Conservation (phyloP, 805 yeast genomes). For the Candida germanica region DNA sequence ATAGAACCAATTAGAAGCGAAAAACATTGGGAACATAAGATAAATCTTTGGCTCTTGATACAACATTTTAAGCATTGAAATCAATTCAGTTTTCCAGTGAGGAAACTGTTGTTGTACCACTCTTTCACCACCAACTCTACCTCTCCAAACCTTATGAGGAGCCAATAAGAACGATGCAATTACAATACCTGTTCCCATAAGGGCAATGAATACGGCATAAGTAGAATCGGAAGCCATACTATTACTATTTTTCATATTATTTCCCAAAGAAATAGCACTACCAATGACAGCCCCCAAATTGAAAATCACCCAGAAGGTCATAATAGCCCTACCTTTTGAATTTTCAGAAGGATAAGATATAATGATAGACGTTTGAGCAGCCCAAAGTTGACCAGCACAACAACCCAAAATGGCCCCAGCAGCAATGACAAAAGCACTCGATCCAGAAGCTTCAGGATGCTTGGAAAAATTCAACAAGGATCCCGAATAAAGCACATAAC, state of each 20-base stretch:
- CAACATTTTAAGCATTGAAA: slow-evolving; percentile 7
- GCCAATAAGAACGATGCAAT: slow-evolving; percentile 49
- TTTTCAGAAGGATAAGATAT: slow-evolving; percentile 56
- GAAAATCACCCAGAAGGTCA: slow-evolving; percentile 59
- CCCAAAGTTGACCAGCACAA: slow-evolving; percentile 56
- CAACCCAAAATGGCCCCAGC: slow-evolving; percentile 58
- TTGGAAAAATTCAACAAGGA: slow-evolving; percentile 43
- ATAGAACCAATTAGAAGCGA: slow-evolving; percentile 64
- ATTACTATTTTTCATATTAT: slow-evolving; percentile 41
- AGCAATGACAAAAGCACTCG: slow-evolving; percentile 51
- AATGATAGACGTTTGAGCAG: slow-evolving; percentile 56
- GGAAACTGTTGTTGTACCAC: slow-evolving; percentile 47
- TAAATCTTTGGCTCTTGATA: slow-evolving; percentile 37
- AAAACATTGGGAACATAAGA: slow-evolving; percentile 58
- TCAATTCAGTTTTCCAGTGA: slow-evolving; percentile 43
- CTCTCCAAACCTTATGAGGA: slow-evolving; percentile 44
- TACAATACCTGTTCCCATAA: slow-evolving; percentile 46
- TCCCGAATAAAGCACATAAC: slow-evolving; percentile 53
- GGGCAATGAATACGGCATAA: slow-evolving; percentile 50
- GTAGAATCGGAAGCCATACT: slow-evolving; percentile 47
- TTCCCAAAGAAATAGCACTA: slow-evolving; percentile 53
- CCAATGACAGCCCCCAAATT: slow-evolving; percentile 64
- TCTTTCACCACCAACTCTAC: slow-evolving; percentile 49
- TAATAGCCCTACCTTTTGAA: slow-evolving; percentile 51
- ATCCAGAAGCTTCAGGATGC: slow-evolving; percentile 30